phyloP scores from a whole-genome alignment of 2,329 filamentous ascomycete species.

The Alternaria sp. region DNA sequence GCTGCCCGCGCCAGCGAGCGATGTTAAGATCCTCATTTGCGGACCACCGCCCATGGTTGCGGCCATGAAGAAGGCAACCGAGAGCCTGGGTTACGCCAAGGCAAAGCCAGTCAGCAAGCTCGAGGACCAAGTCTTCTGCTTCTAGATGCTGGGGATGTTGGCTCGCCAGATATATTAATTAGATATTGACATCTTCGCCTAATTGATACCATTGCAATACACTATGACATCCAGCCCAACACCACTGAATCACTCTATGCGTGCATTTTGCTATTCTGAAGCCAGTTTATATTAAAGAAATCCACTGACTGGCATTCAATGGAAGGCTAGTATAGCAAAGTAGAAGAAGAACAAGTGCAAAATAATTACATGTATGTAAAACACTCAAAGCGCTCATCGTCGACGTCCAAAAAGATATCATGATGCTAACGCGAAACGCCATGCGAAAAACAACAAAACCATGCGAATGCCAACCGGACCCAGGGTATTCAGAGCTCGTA shows the following conservation, averaged over 20 bases:
- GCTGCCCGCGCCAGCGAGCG: conserved; percentile 80
- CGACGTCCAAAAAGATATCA: not conserved
- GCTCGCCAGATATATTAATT: not conserved
- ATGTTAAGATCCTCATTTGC: conserved; percentile 93
- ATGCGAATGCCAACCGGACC: not conserved
- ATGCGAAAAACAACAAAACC: not conserved
- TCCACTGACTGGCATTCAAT: not conserved
- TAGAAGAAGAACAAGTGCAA: not conserved
- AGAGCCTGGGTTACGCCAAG: conserved; percentile 89
- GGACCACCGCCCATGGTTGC: conserved; percentile 96
- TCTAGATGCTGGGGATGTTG: conserved; percentile 58
- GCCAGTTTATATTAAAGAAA: too few relatives aligned
- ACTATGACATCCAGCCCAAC: not conserved
- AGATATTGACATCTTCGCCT: not conserved
- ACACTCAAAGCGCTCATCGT: not conserved
- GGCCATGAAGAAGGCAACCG: conserved; percentile 94
- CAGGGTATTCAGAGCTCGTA: not conserved
- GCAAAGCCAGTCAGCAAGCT: conserved; percentile 95
- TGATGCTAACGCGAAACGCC: not conserved
- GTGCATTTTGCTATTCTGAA: not conserved
- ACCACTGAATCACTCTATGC: not conserved
- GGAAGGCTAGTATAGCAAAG: not conserved
- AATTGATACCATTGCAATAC: not conserved
- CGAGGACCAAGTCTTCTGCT: conserved; percentile 96
- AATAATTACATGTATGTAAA: not conserved